Evolutionary conservation across 208 protist species (phyloP).

Genomic region (Acanthamoeba castellanii): DNA sequence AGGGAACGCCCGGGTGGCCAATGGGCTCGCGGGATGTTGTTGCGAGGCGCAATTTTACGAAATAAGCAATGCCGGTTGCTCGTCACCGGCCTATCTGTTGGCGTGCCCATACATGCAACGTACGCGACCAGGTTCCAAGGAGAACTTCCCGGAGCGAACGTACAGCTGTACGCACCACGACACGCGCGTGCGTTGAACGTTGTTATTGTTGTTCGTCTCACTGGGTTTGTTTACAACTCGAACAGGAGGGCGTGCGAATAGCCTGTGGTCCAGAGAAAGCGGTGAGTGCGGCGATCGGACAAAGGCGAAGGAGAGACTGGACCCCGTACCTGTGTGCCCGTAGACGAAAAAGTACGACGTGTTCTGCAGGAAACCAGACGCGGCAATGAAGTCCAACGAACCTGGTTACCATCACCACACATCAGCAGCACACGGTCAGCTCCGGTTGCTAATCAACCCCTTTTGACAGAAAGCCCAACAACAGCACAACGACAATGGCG

Average conservation of each 20-base stretch:
- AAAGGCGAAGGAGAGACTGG: background rate
- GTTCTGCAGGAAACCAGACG: constrained; percentile 17
- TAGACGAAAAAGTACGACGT: constrained; percentile 64
- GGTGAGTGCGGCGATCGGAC: background rate
- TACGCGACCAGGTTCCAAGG: no score
- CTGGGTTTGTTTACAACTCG: background rate
- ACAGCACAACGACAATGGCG: background rate
- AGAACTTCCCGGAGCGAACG: background rate
- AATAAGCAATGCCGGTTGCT: no score
- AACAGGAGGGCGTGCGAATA: constrained; percentile 16
- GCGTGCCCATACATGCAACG: no score
- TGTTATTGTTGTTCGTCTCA: background rate
- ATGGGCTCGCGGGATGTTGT: no score
- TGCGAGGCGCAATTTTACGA: no score
- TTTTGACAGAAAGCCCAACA: background rate
- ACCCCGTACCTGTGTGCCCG: background rate
- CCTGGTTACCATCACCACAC: background rate
- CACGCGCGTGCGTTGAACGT: background rate
- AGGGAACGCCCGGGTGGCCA: no score
- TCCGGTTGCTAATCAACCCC: no score
- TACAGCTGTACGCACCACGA: no score
- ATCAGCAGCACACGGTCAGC: background rate
- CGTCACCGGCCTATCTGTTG: no score
- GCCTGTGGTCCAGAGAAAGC: background rate
- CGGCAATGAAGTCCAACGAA: constrained; percentile 22